These are phyloP conservation scores for Discostella stelligera DNA, from an alignment of 352 stramenopile genomes.

Conservation along the genomic window DNA sequence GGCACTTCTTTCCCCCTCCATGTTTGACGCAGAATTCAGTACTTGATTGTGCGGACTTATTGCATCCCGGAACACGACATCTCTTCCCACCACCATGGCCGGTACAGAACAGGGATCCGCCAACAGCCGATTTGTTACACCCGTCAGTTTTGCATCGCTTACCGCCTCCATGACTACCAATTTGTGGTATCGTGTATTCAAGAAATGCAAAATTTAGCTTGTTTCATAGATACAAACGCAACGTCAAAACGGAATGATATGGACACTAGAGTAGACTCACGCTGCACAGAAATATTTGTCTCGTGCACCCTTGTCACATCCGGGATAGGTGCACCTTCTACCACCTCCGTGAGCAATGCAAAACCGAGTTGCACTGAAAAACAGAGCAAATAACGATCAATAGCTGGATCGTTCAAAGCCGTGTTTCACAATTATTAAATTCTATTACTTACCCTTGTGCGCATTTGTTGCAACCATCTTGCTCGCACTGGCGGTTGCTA, in stretches of 20 bases:
- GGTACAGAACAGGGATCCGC: conserved; percentile 84
- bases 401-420: not conserved
- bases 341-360: conserved; percentile 88
- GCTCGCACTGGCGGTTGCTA: conserved; percentile 78
- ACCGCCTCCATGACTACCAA: conserved; percentile 78
- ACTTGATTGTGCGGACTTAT: conserved; percentile 86
- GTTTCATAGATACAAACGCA: not conserved
- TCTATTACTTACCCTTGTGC: conserved; percentile 75
- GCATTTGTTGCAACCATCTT: conserved; percentile 84
- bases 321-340: conserved; percentile 84
- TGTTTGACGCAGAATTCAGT: conserved; percentile 88
- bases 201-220: conserved; percentile 8
- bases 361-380: conserved; percentile 74
- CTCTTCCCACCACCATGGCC: conserved; percentile 84
- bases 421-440: not conserved
- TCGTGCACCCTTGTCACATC: conserved; percentile 87
- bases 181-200: too few species aligned
- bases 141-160: conserved; percentile 82
- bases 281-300: conserved; percentile 87
- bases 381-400: not conserved
- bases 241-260: not conserved
- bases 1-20: conserved; percentile 87
- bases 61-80: conserved; percentile 77
- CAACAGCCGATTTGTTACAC: conserved; percentile 86
- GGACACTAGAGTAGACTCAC: conserved; percentile 27